Evolutionary conservation across 2,329 filamentous ascomycete species (phyloP), one percentile per base, ranked within the genome.

Genomic region (Teratosphaeria gauchensis): DNA sequence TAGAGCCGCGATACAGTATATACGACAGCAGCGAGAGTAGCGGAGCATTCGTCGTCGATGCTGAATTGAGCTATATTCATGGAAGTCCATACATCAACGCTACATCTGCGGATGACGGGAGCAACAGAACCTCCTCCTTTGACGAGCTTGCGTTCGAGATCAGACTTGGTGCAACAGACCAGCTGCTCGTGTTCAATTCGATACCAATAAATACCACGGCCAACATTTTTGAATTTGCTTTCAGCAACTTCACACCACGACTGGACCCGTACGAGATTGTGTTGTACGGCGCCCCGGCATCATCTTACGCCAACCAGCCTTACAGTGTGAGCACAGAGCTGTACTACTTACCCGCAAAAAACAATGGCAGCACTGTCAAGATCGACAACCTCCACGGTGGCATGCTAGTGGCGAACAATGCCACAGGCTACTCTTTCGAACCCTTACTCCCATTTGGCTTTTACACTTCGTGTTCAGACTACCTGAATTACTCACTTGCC

Each of bases 331-430:
- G 59, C 2, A 74, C 75, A 0, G 60, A 69, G 46, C 57, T 81
- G 5, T 75, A 72, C 56, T 65, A 76, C 35, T 68, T 81, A 0
- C 78, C 78, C 2, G 63, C 63, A 1, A 74, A 75, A 3, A 73
- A 72, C 4, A 71, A 73, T 54, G 78, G 78, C 32, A 79, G 75
- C 58, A 73, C 75, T 4, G 74, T 76, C 4, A 78, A 77, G 60
- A 69, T 81, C 4, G 79, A 81, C 59, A 74, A 74, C 57, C 69
- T 80, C 0, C 72, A 76, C 59, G 77, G 77, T 16, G 77, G 76
- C 6, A 71, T 80, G 24, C 65, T 75, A 4, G 71, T 79, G 0
- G 73, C 74, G 42, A 74, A 75, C 57, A 62, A 66, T 51, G 71
- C 69, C 51, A 68, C 67, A 16, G 55, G 62, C 9, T 63, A 61